phyloP scores from a whole-genome alignment of 2,329 filamentous ascomycete genomes.

The Tolypocladium endophyticum region DNA sequence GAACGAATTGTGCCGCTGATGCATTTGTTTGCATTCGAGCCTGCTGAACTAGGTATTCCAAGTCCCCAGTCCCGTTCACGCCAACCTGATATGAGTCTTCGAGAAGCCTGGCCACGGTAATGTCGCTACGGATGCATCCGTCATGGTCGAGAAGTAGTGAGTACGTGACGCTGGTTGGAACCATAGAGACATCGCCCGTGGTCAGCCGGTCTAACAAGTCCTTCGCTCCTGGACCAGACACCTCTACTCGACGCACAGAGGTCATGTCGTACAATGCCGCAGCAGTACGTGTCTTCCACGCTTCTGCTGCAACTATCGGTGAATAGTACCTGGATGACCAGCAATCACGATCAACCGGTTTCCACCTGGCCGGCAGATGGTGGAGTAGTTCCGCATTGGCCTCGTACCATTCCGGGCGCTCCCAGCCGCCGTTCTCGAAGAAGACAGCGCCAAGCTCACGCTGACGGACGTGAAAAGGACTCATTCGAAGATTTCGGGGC shows the following conservation, averaged over 20 bases:
- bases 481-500: constrained; percentile 46
- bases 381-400: constrained; percentile 40
- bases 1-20: constrained; percentile 29
- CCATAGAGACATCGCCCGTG: constrained; percentile 36
- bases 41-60: constrained; percentile 42
- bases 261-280: constrained; percentile 56
- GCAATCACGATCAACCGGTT: constrained; percentile 41
- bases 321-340: constrained; percentile 50
- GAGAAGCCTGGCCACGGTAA: constrained; percentile 42
- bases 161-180: constrained; percentile 41
- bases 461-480: constrained; percentile 46
- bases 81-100: constrained; percentile 42
- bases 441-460: constrained; percentile 46
- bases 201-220: constrained; percentile 43
- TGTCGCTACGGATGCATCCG: constrained; percentile 45
- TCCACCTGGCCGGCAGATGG: constrained; percentile 41
- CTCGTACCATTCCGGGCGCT: constrained; percentile 53
- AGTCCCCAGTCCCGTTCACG: constrained; percentile 43
- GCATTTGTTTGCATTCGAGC: constrained; percentile 35
- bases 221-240: constrained; percentile 45
- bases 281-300: constrained; percentile 53
- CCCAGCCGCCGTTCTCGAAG: constrained; percentile 50
- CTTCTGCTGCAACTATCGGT: constrained; percentile 47
- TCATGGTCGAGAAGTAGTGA: constrained; percentile 42
- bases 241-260: constrained; percentile 45